A percentile compares a stretch with the other conserved stretches of the same genome.
Conservation (phyloP, 257 asterid species). For the Lantana camara region DNA sequence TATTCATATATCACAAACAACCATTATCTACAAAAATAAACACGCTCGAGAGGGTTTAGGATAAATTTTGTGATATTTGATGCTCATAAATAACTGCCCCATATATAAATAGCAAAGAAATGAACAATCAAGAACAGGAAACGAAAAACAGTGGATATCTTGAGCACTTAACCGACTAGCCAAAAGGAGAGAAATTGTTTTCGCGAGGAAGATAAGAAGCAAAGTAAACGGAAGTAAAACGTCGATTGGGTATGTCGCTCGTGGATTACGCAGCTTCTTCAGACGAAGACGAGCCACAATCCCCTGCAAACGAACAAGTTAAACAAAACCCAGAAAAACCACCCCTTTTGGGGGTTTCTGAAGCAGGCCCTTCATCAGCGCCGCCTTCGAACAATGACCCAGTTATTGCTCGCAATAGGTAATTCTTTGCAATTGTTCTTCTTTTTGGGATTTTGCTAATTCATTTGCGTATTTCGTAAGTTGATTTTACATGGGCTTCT, state of each 20-base stretch:
- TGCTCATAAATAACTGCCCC: too few relatives aligned
- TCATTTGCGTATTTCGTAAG: background rate
- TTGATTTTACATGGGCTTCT: background rate
- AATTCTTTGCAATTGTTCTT: background rate
- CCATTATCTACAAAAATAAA: too few relatives aligned
- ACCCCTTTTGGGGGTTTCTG: constrained; percentile 30
- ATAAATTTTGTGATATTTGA: too few relatives aligned
- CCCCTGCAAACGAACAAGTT: constrained; percentile 19
- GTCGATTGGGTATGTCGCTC: constrained; percentile 57
- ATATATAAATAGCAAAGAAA: too few relatives aligned
- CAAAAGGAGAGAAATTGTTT: constrained; percentile 6
- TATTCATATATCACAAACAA: too few relatives aligned
- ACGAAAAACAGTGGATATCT: too few relatives aligned
- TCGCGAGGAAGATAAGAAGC: constrained; percentile 1
- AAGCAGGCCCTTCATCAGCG: constrained; percentile 27
- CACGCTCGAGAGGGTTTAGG: too few relatives aligned
- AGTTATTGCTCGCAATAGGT: constrained; percentile 30
- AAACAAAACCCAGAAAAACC: constrained; percentile 24
- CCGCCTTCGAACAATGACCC: constrained; percentile 20
- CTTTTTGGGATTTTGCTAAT: background rate
- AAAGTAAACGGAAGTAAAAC: background rate
- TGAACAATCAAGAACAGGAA: background rate
- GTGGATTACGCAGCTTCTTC: constrained; percentile 81
- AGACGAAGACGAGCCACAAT: constrained; percentile 52
- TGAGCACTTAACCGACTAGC: background rate